phyloP scores from a whole-genome alignment of 2,329 filamentous ascomycete species.

The Trichophyton schoenleinii region DNA sequence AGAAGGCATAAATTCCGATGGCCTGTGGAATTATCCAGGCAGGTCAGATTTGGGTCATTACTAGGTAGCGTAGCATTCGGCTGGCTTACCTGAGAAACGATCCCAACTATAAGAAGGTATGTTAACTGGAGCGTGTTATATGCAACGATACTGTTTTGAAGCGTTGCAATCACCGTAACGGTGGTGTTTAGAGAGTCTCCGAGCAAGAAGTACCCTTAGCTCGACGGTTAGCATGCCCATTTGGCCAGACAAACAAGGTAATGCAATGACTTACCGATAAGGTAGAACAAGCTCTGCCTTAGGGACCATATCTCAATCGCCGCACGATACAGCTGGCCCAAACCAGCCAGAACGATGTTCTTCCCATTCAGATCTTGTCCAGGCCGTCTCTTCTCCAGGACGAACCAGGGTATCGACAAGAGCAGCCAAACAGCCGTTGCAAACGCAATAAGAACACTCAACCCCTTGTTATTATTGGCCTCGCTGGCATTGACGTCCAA shows the following conservation, averaged over 20 bases:
- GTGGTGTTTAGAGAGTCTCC: conserved; percentile 61
- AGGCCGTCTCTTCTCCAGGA: conserved; percentile 51
- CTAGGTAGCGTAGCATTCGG: background rate
- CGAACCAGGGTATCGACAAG: conserved; percentile 54
- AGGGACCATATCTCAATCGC: conserved; percentile 49
- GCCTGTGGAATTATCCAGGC: conserved; percentile 16
- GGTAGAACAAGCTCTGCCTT: conserved; percentile 53
- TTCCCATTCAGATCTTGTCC: conserved; percentile 41
- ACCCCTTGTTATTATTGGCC: conserved; percentile 53
- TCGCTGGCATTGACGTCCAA: conserved; percentile 47
- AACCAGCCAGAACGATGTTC: conserved; percentile 43
- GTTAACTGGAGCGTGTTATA: conserved; percentile 55
- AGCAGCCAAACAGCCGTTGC: conserved; percentile 52
- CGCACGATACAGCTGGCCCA: conserved; percentile 51
- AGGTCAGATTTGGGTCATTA: background rate
- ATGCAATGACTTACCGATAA: conserved; percentile 37
- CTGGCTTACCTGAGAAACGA: conserved; percentile 43
- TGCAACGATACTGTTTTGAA: conserved; percentile 52
- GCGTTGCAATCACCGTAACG: conserved; percentile 52
- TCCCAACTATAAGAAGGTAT: conserved; percentile 55
- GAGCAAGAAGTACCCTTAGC: conserved; percentile 49
- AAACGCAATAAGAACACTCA: conserved; percentile 54
- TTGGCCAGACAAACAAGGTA: background rate
- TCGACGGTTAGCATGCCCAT: background rate
- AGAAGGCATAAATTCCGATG: conserved; percentile 50